phyloP scores from a whole-genome alignment of 441 rosid genomes.

The Pelargonium myrrhifolium region DNA sequence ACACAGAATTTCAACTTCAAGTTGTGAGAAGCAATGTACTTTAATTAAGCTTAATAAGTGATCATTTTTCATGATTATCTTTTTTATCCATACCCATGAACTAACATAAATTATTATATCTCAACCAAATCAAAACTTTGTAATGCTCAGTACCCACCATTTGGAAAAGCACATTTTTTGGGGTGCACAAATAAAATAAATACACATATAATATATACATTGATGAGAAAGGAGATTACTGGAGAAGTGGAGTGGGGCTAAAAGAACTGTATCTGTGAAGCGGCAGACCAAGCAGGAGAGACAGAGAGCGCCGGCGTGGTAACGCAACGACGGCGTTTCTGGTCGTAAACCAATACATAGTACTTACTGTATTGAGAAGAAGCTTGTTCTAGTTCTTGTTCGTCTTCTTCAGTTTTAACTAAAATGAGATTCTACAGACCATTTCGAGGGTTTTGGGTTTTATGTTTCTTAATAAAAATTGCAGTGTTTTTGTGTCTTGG shows the following conservation, averaged over 20 bases:
- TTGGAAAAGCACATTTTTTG: not conserved
- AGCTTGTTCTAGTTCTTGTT: not conserved
- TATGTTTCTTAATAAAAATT: no score
- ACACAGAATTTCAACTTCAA: no score
- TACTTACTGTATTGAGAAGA: not conserved
- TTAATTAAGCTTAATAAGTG: no score
- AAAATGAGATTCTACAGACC: not conserved
- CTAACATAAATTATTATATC: no score
- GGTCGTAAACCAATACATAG: slow-evolving; percentile 66
- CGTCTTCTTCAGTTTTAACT: not conserved
- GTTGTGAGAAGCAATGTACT: no score
- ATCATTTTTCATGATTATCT: not conserved
- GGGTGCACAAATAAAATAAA: not conserved
- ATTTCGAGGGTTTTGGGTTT: not conserved
- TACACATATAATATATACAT: no score
- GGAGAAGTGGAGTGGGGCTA: slow-evolving; percentile 29
- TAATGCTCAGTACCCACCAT: not conserved
- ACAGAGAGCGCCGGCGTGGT: slow-evolving; percentile 54
- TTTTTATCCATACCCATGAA: no score
- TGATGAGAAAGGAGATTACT: slow-evolving; percentile 30
- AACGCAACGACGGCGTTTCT: slow-evolving; percentile 57
- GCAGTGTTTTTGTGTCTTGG: no score
- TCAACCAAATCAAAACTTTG: not conserved
- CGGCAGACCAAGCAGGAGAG: slow-evolving; percentile 42
- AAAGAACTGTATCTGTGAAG: slow-evolving; percentile 32